Evolutionary conservation across 192 early-diverging fungal genomes (phyloP).

Genomic region (Coemansia sp.): DNA sequence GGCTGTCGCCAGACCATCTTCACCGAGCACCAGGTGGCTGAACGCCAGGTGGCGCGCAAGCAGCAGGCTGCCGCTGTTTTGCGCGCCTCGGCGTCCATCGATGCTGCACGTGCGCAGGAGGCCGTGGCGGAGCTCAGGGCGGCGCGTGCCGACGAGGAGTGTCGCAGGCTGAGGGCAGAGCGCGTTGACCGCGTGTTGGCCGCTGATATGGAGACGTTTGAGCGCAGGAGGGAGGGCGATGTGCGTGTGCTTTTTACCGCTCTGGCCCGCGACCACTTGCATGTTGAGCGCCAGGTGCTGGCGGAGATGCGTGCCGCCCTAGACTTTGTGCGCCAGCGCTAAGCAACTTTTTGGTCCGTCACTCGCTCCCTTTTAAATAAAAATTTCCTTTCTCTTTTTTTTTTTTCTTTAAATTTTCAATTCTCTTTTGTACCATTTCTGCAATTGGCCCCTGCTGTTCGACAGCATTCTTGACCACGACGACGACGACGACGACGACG

Average conservation of each 20-base stretch:
- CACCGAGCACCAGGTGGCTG: conserved; percentile 48
- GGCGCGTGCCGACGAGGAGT: conserved; percentile 45
- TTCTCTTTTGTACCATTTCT: not conserved
- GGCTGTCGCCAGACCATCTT: conserved; percentile 48
- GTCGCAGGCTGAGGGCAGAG: conserved; percentile 40
- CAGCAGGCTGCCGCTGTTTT: conserved; percentile 51
- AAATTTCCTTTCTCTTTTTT: not conserved
- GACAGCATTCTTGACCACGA: too few relatives aligned
- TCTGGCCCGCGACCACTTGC: conserved; percentile 40
- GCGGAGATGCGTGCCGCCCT: conserved; percentile 38
- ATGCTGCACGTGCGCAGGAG: conserved; percentile 41
- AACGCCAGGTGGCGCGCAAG: conserved; percentile 51
- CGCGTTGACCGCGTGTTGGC: conserved; percentile 45
- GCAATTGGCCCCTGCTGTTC: not conserved
- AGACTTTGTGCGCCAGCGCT: conserved; percentile 29
- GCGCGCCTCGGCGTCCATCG: conserved; percentile 44
- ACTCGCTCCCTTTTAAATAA: too few relatives aligned
- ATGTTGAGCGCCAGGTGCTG: conserved; percentile 41
- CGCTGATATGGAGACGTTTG: conserved; percentile 43
- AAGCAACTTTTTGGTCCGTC: too few relatives aligned
- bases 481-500: too few relatives aligned
- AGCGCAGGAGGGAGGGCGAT: conserved; percentile 38
- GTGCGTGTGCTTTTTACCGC: conserved; percentile 38
- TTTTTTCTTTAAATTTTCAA: not conserved
- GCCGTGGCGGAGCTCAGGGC: conserved; percentile 44